phyloP scores from a whole-genome alignment of 495 filamentous ascomycete species.

The Aspergillus mulundensis region DNA sequence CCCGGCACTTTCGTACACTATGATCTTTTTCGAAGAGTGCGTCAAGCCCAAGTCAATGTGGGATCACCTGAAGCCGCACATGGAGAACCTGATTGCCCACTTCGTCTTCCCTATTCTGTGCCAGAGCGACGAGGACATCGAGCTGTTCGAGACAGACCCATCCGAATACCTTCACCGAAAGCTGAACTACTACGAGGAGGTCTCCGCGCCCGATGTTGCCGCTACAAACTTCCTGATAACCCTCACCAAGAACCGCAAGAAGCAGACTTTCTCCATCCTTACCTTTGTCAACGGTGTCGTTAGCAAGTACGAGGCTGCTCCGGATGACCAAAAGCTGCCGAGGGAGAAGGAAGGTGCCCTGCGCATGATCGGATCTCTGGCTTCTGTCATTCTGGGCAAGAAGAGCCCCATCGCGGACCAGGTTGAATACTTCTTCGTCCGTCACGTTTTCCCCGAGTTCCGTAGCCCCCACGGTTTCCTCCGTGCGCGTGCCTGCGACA shows the following conservation, averaged over 20 bases:
- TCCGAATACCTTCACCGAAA: slow-evolving; percentile 96
- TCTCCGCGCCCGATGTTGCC: slow-evolving; percentile 91
- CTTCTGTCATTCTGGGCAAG: slow-evolving; percentile 91
- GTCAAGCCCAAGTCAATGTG: slow-evolving; percentile 97
- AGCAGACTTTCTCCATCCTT: slow-evolving; percentile 90
- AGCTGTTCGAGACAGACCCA: slow-evolving; percentile 89
- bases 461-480: slow-evolving; percentile 89
- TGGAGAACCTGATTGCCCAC: slow-evolving; percentile 86
- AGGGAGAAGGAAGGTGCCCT: slow-evolving; percentile 94
- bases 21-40: slow-evolving; percentile 93
- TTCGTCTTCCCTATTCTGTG: slow-evolving; percentile 94
- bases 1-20: slow-evolving; percentile 82
- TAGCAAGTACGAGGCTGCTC: slow-evolving; percentile 78
- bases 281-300: slow-evolving; percentile 92
- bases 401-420: slow-evolving; percentile 96
- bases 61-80: slow-evolving; percentile 87
- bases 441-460: slow-evolving; percentile 98
- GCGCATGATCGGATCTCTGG: slow-evolving; percentile 93
- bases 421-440: slow-evolving; percentile 98
- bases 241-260: slow-evolving; percentile 88
- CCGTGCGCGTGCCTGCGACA: slow-evolving; percentile 91
- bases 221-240: slow-evolving; percentile 95
- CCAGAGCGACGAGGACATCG: slow-evolving; percentile 86
- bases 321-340: slow-evolving; percentile 83
- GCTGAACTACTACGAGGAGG: slow-evolving; percentile 96